Percentiles rank a stretch among this genome's conserved stretches.
Evolutionary conservation across 148 eudicot species (phyloP).

Genomic region (Euryodendron excelsum): DNA sequence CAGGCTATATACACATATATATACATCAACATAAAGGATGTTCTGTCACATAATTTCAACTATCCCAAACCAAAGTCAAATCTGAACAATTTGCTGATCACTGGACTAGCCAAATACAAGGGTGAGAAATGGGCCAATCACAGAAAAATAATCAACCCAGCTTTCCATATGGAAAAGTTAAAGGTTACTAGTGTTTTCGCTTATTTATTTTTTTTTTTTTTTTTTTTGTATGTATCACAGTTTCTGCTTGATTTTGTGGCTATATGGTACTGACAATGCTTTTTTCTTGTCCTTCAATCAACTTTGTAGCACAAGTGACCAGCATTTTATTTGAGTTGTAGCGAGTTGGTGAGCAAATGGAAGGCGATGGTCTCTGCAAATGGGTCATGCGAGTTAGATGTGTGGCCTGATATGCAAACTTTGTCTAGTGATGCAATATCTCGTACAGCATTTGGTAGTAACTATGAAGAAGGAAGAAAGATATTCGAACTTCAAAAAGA

Average conservation of each 20-base stretch:
- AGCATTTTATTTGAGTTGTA: constrained; percentile 16
- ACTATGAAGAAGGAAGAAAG: constrained; percentile 18
- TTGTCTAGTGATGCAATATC: constrained; percentile 20
- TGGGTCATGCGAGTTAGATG: constrained; percentile 17
- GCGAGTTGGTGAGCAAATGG: constrained; percentile 25
- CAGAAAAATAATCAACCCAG: constrained; percentile 29
- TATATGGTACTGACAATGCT: too few species aligned
- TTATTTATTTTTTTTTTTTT: not conserved
- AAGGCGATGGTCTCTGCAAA: constrained; percentile 1
- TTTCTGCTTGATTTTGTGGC: too few species aligned
- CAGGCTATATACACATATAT: too few species aligned
- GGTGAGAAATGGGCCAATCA: constrained; percentile 30
- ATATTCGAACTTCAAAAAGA: constrained; percentile 19
- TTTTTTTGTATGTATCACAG: too few species aligned
- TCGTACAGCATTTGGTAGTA: constrained; percentile 20
- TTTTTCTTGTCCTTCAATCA: too few species aligned
- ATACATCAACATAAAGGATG: constrained; percentile 19
- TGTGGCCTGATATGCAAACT: constrained; percentile 19
- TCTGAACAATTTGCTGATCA: not conserved
- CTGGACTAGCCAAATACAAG: constrained; percentile 18
- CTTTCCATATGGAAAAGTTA: constrained; percentile 29
- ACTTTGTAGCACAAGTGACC: constrained; percentile 18
- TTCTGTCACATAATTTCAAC: constrained; percentile 1
- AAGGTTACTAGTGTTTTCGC: constrained; percentile 23
- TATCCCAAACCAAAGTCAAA: constrained; percentile 15